A percentile compares a stretch with the other conserved stretches of the same genome.
These are phyloP conservation scores for Lipomyces sp. DNA, from an alignment of 805 yeast genomes.

Conservation along the genomic window DNA sequence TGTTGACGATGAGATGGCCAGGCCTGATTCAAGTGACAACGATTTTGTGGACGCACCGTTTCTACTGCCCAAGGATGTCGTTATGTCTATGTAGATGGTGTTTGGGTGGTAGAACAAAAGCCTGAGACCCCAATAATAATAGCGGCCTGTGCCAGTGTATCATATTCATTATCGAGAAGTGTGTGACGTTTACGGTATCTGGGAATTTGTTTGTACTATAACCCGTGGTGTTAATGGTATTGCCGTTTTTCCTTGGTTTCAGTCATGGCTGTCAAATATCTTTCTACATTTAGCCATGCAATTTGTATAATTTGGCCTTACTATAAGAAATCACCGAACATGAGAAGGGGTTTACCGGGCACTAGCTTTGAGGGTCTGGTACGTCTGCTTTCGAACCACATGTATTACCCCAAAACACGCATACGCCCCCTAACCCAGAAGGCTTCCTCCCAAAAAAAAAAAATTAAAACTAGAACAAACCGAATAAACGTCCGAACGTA, in stretches of 20 bases:
- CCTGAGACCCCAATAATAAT: neutral
- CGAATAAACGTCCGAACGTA: neutral
- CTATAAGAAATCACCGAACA: too few species aligned
- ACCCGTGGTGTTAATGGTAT: slow-evolving; percentile 1
- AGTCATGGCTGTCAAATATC: neutral
- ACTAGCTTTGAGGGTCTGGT: too few species aligned
- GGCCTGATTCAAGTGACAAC: slow-evolving; percentile 5
- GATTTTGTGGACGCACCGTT: slow-evolving; percentile 35
- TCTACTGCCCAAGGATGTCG: slow-evolving; percentile 23
- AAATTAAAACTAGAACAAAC: neutral
- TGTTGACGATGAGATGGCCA: slow-evolving; percentile 5
- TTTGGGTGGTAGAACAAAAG: neutral
- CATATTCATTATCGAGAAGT: neutral
- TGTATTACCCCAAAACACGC: too few species aligned
- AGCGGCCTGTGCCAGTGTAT: neutral
- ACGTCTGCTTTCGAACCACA: too few species aligned
- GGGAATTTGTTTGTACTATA: slow-evolving; percentile 4
- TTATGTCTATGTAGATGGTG: slow-evolving; percentile 26
- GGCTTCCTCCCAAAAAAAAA: neutral
- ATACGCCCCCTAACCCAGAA: neutral
- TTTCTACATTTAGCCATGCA: neutral
- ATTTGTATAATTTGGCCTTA: too few species aligned
- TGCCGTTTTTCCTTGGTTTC: neutral
- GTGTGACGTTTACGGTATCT: neutral
- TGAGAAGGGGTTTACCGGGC: too few species aligned